A percentile compares a stretch with the other conserved stretches of the same genome.
Evolutionary conservation across 176 grass and related monocot species (phyloP).

Genomic region (Saccharum spontaneum): DNA sequence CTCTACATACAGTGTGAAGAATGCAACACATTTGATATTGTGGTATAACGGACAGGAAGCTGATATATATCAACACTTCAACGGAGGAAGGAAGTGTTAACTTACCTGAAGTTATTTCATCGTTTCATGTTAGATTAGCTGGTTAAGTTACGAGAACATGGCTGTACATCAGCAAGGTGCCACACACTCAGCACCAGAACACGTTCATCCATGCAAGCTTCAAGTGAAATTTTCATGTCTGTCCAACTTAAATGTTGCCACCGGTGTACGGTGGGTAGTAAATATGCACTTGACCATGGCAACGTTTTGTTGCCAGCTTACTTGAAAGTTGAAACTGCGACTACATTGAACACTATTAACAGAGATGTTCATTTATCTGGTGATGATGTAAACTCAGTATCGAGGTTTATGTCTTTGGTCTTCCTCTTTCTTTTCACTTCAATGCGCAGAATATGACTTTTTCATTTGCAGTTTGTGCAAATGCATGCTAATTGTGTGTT

Average conservation of each 20-base stretch:
- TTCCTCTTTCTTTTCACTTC: slow-evolving; percentile 21
- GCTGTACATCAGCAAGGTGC: not conserved
- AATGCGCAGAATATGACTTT: not conserved
- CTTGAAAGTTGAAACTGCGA: not conserved
- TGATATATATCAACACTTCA: not conserved
- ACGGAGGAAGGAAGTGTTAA: not conserved
- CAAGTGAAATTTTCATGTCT: not conserved
- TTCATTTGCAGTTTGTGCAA: not conserved
- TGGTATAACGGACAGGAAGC: slow-evolving; percentile 47
- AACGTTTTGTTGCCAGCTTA: slow-evolving; percentile 24
- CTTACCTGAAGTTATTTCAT: not conserved
- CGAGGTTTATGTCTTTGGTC: not conserved
- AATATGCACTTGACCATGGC: not conserved
- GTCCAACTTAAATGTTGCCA: not conserved
- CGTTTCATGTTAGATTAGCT: slow-evolving; percentile 17
- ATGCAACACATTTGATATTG: slow-evolving; percentile 77
- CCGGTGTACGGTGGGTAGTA: slow-evolving; percentile 3
- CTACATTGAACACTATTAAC: not conserved
- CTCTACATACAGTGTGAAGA: slow-evolving; percentile 76
- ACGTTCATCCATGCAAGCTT: not conserved
- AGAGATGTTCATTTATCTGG: not conserved
- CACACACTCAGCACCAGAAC: not conserved
- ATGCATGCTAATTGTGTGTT: not conserved
- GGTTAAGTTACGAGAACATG: slow-evolving; percentile 16
- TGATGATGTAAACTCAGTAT: slow-evolving; percentile 9